Evolutionary conservation across 805 yeast genomes (phyloP).

Genomic region (Cyberlindnera veronae): DNA sequence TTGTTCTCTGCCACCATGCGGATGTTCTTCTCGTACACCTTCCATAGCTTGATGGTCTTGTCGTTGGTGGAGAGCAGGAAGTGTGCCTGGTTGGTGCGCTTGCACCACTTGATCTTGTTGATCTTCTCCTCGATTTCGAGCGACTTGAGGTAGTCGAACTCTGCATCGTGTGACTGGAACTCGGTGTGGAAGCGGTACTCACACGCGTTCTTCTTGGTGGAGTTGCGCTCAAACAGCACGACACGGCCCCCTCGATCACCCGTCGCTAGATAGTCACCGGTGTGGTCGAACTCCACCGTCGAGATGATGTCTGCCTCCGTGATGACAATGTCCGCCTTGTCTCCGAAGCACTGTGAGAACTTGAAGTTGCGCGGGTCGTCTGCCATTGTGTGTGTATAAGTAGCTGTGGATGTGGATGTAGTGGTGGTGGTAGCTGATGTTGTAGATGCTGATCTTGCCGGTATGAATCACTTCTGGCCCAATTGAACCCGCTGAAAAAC

Average conservation of each 20-base stretch:
- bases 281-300: slow-evolving; percentile 92
- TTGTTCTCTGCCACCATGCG: slow-evolving; percentile 92
- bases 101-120: slow-evolving; percentile 96
- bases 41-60: slow-evolving; percentile 98
- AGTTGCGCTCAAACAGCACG: slow-evolving; percentile 89
- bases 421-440: neutral
- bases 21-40: slow-evolving; percentile 85
- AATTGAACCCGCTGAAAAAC: no score
- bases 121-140: slow-evolving; percentile 97
- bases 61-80: slow-evolving; percentile 90
- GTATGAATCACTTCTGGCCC: no score
- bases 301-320: slow-evolving; percentile 97
- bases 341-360: slow-evolving; percentile 97
- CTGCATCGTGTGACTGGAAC: slow-evolving; percentile 98
- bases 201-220: slow-evolving; percentile 65
- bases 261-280: slow-evolving; percentile 94
- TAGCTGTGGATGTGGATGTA: neutral
- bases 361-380: slow-evolving; percentile 44
- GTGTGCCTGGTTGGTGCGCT: slow-evolving; percentile 84
- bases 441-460: neutral
- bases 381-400: slow-evolving; percentile 20
- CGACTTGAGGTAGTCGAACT: slow-evolving; percentile 93
- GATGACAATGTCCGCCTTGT: slow-evolving; percentile 94
- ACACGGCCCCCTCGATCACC: slow-evolving; percentile 99
- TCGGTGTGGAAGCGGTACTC: slow-evolving; percentile 96